A percentile compares a stretch with the other conserved stretches of the same genome.
Conservation (phyloP, 306 rosid species). For the Prosopis cineraria region DNA sequence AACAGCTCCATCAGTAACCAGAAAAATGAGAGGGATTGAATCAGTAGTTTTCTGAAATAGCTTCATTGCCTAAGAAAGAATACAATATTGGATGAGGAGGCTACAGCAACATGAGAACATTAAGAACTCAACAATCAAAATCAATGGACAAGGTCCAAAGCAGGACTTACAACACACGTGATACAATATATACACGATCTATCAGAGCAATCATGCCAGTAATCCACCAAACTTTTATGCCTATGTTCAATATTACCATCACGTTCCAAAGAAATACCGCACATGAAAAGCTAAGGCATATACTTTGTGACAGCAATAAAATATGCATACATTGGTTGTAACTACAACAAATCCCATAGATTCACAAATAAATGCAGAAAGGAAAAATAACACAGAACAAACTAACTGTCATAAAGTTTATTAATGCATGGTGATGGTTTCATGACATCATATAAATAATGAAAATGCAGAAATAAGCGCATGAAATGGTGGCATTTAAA, state of each 20-base stretch:
- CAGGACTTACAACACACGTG: conserved; percentile 7
- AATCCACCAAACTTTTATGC: conserved; percentile 16
- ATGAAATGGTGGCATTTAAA: not conserved
- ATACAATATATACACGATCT: not conserved
- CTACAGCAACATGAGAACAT: conserved; percentile 3
- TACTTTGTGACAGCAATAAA: conserved; percentile 15
- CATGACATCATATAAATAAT: not conserved
- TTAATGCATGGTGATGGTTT: not conserved
- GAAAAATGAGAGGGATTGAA: conserved; percentile 78
- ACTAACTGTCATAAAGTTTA: not conserved
- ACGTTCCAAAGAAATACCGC: not conserved
- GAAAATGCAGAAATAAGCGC: conserved; percentile 22
- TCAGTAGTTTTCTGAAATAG: conserved; percentile 55
- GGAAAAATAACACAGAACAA: conserved; percentile 7
- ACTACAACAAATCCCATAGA: conserved; percentile 17
- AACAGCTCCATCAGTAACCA: conserved; percentile 89
- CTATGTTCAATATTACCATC: not conserved
- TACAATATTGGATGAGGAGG: conserved; percentile 23
- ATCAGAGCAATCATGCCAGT: conserved; percentile 13
- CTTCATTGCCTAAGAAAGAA: conserved; percentile 76
- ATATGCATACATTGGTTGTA: not conserved
- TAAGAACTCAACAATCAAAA: conserved; percentile 30
- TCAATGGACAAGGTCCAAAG: conserved; percentile 11
- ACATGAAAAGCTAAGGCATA: conserved; percentile 8
- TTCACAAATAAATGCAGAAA: conserved; percentile 5